A percentile compares a stretch with the other conserved stretches of the same genome.
Conservation (phyloP, 805 yeast genomes). For the Candida namnaoensis region DNA sequence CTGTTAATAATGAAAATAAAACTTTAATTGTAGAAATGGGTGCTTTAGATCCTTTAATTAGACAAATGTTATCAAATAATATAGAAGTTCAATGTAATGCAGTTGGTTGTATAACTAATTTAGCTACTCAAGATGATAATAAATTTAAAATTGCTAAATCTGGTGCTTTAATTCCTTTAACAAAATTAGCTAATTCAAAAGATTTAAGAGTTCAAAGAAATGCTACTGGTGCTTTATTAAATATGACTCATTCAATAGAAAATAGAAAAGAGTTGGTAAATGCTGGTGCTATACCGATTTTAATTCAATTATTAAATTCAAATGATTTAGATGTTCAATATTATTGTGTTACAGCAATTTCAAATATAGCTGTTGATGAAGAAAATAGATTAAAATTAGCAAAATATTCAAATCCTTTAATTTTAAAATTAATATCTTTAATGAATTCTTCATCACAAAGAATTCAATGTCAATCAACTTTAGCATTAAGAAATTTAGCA, state of each 20-base stretch:
- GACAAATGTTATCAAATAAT: conserved; percentile 95
- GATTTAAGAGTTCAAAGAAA: conserved; percentile 96
- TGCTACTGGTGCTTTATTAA: conserved; percentile 95
- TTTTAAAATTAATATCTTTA: conserved; percentile 74
- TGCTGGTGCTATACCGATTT: conserved; percentile 97
- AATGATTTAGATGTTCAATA: conserved; percentile 96
- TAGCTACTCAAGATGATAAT: conserved; percentile 97
- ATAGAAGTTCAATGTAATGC: conserved; percentile 99
- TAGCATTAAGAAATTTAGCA: conserved; percentile 92
- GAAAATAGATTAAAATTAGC: conserved; percentile 80
- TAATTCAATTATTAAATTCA: conserved; percentile 77
- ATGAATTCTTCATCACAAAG: conserved; percentile 93
- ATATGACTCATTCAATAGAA: conserved; percentile 97
- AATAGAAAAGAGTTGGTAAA: conserved; percentile 93
- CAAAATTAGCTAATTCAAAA: conserved; percentile 87
- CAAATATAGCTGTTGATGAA: conserved; percentile 96
- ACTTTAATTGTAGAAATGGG: conserved; percentile 95
- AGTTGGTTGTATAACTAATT: conserved; percentile 95
- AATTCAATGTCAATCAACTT: conserved; percentile 97
- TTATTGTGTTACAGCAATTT: conserved; percentile 94
- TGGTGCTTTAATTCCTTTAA: conserved; percentile 91
- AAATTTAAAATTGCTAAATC: conserved; percentile 92
- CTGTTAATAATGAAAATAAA: conserved; percentile 94
- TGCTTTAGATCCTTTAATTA: conserved; percentile 89
- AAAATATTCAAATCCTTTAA: conserved; percentile 88